Evolutionary conservation across 306 rosid species (phyloP).

Genomic region (Dalbergia cultrata): DNA sequence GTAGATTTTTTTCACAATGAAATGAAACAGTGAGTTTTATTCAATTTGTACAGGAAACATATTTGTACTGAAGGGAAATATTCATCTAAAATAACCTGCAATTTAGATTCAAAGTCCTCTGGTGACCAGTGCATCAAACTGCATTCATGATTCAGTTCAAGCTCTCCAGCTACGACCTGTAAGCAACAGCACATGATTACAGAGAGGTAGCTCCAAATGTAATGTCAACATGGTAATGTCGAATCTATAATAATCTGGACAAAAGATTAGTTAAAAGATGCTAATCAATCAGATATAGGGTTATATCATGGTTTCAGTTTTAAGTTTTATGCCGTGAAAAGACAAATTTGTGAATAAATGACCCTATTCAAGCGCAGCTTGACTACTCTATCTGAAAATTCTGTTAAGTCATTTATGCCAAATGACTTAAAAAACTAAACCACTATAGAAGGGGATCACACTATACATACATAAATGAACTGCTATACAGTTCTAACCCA

Average conservation of each 20-base stretch:
- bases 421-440: background rate
- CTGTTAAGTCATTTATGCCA: background rate
- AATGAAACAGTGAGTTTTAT: background rate
- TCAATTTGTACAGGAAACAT: background rate
- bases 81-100: constrained; percentile 65
- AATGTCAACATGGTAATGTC: background rate
- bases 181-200: constrained; percentile 36
- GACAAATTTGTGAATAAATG: background rate
- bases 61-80: constrained; percentile 7
- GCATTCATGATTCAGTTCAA: constrained; percentile 84
- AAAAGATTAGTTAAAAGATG: background rate
- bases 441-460: background rate
- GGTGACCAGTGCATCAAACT: constrained; percentile 89
- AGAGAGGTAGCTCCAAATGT: background rate
- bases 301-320: background rate
- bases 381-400: background rate
- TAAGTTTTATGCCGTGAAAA: background rate
- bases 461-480: background rate
- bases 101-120: constrained; percentile 85
- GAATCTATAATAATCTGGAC: background rate
- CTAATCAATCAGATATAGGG: constrained; percentile 5
- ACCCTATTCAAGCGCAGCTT: background rate
- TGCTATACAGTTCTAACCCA: background rate
- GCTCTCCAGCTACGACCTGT: constrained; percentile 94
- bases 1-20: background rate